These are phyloP conservation scores for Cucumis sativus DNA, from an alignment of 306 rosid species.

Conservation along the genomic window DNA sequence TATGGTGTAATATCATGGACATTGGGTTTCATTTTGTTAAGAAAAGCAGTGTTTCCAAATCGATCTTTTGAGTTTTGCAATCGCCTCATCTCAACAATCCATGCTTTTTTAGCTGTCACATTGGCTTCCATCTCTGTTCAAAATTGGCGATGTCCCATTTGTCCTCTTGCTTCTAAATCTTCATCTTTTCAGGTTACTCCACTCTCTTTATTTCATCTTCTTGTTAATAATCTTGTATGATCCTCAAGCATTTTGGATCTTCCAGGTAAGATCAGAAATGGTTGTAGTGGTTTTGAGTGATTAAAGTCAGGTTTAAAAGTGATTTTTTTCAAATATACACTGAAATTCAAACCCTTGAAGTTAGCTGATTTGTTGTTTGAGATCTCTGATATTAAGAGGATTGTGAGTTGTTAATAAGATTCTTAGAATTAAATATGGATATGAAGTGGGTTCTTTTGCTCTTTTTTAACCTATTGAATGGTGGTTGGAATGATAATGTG, in stretches of 20 bases:
- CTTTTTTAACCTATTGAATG: not conserved
- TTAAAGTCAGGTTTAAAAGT: too few relatives aligned
- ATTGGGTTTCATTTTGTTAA: constrained; percentile 26
- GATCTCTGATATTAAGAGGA: too few relatives aligned
- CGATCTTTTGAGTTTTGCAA: constrained; percentile 54
- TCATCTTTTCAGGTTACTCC: constrained; percentile 41
- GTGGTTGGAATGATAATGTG: not conserved
- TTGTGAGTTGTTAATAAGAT: too few relatives aligned
- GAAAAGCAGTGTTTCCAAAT: constrained; percentile 29
- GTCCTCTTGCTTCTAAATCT: constrained; percentile 44
- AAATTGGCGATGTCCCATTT: constrained; percentile 67
- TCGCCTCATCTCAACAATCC: constrained; percentile 53
- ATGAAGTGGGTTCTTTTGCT: too few relatives aligned
- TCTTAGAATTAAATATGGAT: too few relatives aligned
- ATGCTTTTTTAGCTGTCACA: constrained; percentile 55
- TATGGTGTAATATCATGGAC: constrained; percentile 70
- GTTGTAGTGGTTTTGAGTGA: too few relatives aligned
- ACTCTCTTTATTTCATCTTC: not conserved
- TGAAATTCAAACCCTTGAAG: too few relatives aligned
- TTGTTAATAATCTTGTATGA: too few relatives aligned
- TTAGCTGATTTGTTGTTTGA: too few relatives aligned
- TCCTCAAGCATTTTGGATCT: too few relatives aligned
- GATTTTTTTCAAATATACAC: too few relatives aligned
- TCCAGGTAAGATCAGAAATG: too few relatives aligned
- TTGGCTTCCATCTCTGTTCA: constrained; percentile 49